Conservation (phyloP, 768 basidiomycete species). For the Auriscalpium vulgare region DNA sequence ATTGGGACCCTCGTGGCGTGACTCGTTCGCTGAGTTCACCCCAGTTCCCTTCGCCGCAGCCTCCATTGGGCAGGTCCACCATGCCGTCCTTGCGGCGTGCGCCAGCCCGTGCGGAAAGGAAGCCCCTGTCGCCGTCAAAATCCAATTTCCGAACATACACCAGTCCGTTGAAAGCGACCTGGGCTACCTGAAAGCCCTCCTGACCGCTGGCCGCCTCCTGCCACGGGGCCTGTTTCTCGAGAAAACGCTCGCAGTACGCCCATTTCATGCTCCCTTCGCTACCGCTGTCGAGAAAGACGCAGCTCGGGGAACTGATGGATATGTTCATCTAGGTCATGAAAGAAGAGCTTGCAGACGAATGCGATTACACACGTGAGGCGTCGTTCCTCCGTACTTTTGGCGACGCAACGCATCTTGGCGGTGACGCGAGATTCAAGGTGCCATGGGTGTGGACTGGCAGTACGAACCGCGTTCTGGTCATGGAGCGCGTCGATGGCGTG, state of each 20-base stretch:
- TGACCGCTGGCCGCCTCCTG: conserved; percentile 73
- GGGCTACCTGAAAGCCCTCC: conserved; percentile 72
- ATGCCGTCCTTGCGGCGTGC: conserved; percentile 49
- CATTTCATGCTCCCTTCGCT: not conserved
- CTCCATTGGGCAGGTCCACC: conserved; percentile 95
- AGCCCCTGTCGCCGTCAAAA: conserved; percentile 70
- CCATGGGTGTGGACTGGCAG: conserved; percentile 84
- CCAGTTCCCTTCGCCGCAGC: conserved; percentile 90
- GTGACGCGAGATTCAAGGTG: conserved; percentile 65
- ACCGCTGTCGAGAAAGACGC: not conserved
- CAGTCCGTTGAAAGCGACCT: conserved; percentile 84
- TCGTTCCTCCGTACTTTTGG: conserved; percentile 57
- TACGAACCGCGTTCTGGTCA: conserved; percentile 79
- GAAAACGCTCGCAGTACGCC: conserved; percentile 62
- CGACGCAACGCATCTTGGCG: conserved; percentile 39
- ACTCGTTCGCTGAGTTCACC: conserved; percentile 66
- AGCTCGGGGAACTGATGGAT: not conserved
- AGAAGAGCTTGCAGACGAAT: conserved; percentile 86
- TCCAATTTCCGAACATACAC: conserved; percentile 92
- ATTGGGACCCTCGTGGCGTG: conserved; percentile 68
- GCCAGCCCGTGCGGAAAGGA: conserved; percentile 46
- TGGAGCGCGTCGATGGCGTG: conserved; percentile 76
- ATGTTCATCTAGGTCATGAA: conserved; percentile 63
- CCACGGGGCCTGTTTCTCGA: conserved; percentile 89
- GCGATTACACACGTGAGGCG: conserved; percentile 83